Evolutionary conservation across 2,329 filamentous ascomycete species (phyloP).

Genomic region (Spiromastix sp.): DNA sequence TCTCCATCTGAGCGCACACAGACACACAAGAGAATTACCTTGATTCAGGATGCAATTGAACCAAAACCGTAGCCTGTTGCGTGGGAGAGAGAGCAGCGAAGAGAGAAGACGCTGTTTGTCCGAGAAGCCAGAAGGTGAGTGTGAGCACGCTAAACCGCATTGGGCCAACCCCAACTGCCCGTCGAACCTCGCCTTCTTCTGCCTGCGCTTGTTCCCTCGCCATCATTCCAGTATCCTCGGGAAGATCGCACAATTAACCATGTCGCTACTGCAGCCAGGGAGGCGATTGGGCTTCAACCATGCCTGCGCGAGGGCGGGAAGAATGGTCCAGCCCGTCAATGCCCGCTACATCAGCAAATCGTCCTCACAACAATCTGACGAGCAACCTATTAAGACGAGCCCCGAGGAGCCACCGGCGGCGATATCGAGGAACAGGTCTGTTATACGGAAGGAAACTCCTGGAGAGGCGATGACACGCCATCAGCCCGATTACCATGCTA

Average conservation of each 20-base stretch:
- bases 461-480: slow-evolving; percentile 48
- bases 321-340: slow-evolving; percentile 23
- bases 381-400: slow-evolving; percentile 31
- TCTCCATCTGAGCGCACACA: neutral
- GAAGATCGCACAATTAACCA: slow-evolving; percentile 23
- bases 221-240: neutral
- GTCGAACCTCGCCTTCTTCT: neutral
- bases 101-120: no score
- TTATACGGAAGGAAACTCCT: slow-evolving; percentile 42
- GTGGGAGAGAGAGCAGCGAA: slow-evolving; percentile 22
- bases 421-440: slow-evolving; percentile 28
- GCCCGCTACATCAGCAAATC: slow-evolving; percentile 31
- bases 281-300: slow-evolving; percentile 17
- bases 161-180: slow-evolving; percentile 11
- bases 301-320: slow-evolving; percentile 23
- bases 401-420: slow-evolving; percentile 34
- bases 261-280: slow-evolving; percentile 56
- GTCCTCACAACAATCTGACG: slow-evolving; percentile 27
- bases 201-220: neutral
- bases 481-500: slow-evolving; percentile 70
- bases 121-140: no score
- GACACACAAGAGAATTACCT: slow-evolving; percentile 14
- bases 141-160: slow-evolving; percentile 30
- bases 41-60: slow-evolving; percentile 23
- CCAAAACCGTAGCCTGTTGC: slow-evolving; percentile 21